A percentile compares a stretch with the other conserved stretches of the same genome.
phyloP scores from a whole-genome alignment of 306 rosid genomes.

The Rubus parviflorus region DNA sequence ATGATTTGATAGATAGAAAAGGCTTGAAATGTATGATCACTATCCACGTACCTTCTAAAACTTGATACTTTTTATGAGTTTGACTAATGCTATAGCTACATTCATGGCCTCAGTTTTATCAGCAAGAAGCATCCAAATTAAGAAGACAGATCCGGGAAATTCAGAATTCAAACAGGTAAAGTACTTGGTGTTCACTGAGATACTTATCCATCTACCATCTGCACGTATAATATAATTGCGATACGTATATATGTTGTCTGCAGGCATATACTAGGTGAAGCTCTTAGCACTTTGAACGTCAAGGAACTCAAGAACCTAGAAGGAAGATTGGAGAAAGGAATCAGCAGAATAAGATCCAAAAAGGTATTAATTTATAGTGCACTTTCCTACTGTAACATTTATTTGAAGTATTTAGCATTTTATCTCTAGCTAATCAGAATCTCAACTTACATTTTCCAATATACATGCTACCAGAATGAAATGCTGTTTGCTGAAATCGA shows the following conservation, averaged over 20 bases:
- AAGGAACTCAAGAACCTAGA: conserved; percentile 89
- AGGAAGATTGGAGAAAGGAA: conserved; percentile 92
- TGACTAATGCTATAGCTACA: neutral
- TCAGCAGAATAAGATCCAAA: conserved; percentile 82
- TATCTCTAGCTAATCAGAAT: neutral
- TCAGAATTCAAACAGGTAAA: conserved; percentile 77
- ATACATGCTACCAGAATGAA: conserved; percentile 55
- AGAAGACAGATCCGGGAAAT: conserved; percentile 82
- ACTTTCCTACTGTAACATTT: neutral
- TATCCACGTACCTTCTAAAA: neutral
- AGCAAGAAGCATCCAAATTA: conserved; percentile 85
- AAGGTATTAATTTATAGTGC: conserved; percentile 43
- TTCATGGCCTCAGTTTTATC: conserved; percentile 66
- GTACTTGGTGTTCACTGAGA: neutral
- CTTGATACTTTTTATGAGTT: neutral
- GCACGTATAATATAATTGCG: neutral
- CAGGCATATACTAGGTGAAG: conserved; percentile 93
- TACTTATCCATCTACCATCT: neutral
- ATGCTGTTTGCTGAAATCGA: conserved; percentile 75
- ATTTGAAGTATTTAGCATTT: neutral
- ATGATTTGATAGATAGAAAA: neutral
- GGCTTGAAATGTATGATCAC: neutral
- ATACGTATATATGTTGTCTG: neutral
- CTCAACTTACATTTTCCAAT: neutral
- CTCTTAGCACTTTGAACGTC: conserved; percentile 60